These are phyloP conservation scores for Mycena maculata DNA, from an alignment of 768 basidiomycete species.

Conservation along the genomic window DNA sequence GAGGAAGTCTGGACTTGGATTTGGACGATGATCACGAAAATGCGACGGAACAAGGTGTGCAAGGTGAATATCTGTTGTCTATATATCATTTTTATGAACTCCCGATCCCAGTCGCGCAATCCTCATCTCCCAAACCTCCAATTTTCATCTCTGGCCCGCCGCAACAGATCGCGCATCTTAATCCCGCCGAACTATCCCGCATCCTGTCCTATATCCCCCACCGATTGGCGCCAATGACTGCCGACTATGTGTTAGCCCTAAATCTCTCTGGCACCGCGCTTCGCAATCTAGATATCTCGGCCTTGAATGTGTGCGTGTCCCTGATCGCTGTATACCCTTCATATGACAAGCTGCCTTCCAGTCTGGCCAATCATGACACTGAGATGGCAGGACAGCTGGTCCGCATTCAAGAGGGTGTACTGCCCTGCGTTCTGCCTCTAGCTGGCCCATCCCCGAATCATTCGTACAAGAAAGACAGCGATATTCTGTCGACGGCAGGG, in stretches of 20 bases:
- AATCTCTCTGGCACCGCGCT: conserved; percentile 30
- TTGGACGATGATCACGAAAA: conserved; percentile 16
- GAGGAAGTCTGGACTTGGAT: conserved; percentile 28
- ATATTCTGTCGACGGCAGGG: no score
- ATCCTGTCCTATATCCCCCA: conserved; percentile 23
- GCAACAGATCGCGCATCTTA: conserved; percentile 26
- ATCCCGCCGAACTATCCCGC: conserved; percentile 9
- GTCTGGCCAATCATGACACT: conserved; percentile 22
- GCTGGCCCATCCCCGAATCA: not conserved
- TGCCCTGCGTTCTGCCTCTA: conserved; percentile 6
- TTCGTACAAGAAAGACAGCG: not conserved
- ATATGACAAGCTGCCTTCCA: conserved; percentile 5
- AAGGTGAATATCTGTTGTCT: not conserved
- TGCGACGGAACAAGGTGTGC: conserved; percentile 8
- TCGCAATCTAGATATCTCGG: conserved; percentile 14
- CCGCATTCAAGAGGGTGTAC: conserved; percentile 15
- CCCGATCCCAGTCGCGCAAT: not conserved
- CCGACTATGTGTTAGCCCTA: conserved; percentile 23
- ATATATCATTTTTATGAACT: not conserved
- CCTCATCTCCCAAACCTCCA: not conserved
- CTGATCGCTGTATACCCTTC: not conserved
- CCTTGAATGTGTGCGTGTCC: conserved; percentile 23
- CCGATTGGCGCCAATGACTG: conserved; percentile 16
- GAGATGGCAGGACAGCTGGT: conserved; percentile 22
- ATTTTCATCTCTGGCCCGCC: not conserved